phyloP scores from a whole-genome alignment of 192 early-diverging fungal species.

The Coemansia sp. region DNA sequence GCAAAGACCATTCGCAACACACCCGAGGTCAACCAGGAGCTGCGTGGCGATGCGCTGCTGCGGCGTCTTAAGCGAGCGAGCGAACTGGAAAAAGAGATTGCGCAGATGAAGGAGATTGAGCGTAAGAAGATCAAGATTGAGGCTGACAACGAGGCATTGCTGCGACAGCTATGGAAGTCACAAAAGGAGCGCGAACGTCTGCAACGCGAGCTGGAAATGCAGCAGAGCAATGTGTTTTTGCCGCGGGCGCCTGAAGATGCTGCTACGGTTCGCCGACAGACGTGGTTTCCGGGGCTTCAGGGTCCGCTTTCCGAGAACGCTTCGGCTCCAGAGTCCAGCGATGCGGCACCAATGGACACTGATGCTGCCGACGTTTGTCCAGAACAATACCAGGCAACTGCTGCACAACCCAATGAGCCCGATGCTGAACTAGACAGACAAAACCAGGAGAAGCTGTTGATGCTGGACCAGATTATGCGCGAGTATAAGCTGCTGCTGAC shows the following conservation, averaged over 20 bases:
- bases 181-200: slow-evolving; percentile 51
- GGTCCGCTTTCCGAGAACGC: slow-evolving; percentile 9
- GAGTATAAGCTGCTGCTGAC: slow-evolving; percentile 36
- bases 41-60: slow-evolving; percentile 53
- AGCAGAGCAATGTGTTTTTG: slow-evolving; percentile 37
- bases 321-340: neutral
- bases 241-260: slow-evolving; percentile 12
- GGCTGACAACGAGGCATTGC: slow-evolving; percentile 47
- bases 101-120: slow-evolving; percentile 53
- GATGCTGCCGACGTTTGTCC: slow-evolving; percentile 7
- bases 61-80: slow-evolving; percentile 47
- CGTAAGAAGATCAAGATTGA: slow-evolving; percentile 53
- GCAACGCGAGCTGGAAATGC: slow-evolving; percentile 43
- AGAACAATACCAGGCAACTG: neutral
- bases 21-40: slow-evolving; percentile 76
- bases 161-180: slow-evolving; percentile 52
- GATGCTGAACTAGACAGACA: slow-evolving; percentile 17
- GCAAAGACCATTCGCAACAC: slow-evolving; percentile 85
- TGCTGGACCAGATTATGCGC: slow-evolving; percentile 33
- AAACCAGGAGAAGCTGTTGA: slow-evolving; percentile 27
- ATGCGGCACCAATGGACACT: slow-evolving; percentile 20
- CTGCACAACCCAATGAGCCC: neutral
- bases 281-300: slow-evolving; percentile 53
- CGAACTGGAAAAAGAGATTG: slow-evolving; percentile 54
- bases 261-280: slow-evolving; percentile 39